Evolutionary conservation across 2,329 filamentous ascomycete species (phyloP).

Genomic region (Myotisia sp.): DNA sequence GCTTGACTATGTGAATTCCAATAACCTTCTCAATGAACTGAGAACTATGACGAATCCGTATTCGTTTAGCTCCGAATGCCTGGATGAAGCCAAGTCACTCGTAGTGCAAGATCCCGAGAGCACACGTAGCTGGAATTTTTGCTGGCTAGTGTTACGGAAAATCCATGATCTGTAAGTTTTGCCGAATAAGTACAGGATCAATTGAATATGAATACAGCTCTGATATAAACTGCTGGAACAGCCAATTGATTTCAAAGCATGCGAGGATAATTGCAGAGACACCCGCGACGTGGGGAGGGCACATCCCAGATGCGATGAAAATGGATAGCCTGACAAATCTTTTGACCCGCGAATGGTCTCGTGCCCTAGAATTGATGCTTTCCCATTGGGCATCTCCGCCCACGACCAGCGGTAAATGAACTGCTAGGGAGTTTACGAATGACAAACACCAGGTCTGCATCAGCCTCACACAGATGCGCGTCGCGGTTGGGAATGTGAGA

Average conservation of each 20-base stretch:
- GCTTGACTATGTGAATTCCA: constrained; percentile 56
- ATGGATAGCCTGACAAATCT: constrained; percentile 45
- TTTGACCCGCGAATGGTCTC: constrained; percentile 53
- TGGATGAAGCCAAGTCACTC: constrained; percentile 50
- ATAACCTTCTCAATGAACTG: constrained; percentile 57
- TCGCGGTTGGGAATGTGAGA: too few relatives aligned
- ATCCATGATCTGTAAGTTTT: constrained; percentile 48
- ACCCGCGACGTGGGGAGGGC: constrained; percentile 56
- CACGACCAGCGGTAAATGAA: constrained; percentile 28
- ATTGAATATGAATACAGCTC: constrained; percentile 4
- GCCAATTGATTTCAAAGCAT: constrained; percentile 47
- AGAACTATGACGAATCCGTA: constrained; percentile 52
- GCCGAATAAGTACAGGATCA: background rate
- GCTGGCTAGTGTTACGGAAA: constrained; percentile 56
- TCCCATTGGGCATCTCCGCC: constrained; percentile 53
- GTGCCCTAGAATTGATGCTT: constrained; percentile 51
- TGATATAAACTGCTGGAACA: constrained; percentile 4
- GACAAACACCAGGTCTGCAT: too few relatives aligned
- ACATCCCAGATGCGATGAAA: constrained; percentile 41
- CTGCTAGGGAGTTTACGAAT: too few relatives aligned
- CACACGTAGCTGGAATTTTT: constrained; percentile 61
- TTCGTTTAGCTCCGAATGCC: constrained; percentile 50
- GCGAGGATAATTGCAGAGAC: constrained; percentile 47
- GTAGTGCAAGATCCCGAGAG: constrained; percentile 51
- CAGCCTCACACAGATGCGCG: too few relatives aligned